Conservation (phyloP, 2,329 filamentous ascomycete genomes). For the Ramularia collo-cygni region DNA sequence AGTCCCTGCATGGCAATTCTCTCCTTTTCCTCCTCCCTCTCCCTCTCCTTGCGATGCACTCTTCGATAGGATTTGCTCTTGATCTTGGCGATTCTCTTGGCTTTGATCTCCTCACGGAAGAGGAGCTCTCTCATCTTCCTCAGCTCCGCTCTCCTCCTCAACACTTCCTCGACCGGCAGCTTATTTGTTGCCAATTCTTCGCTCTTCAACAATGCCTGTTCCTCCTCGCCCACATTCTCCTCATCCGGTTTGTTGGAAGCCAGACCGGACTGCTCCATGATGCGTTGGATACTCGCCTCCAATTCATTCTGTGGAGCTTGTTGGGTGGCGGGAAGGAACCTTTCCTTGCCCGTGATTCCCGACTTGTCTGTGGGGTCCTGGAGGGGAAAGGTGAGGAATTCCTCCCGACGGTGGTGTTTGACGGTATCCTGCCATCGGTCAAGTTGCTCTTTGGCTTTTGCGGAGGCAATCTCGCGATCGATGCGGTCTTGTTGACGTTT, state of each 20-base stretch:
- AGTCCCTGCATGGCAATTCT: conserved; percentile 50
- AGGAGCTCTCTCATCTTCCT: conserved; percentile 76
- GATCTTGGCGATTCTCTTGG: conserved; percentile 96
- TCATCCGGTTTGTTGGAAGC: conserved; percentile 38
- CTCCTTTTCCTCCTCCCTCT: conserved; percentile 52
- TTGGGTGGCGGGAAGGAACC: conserved; percentile 52
- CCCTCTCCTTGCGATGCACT: conserved; percentile 75
- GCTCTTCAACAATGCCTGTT: conserved; percentile 60
- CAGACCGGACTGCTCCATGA: conserved; percentile 83
- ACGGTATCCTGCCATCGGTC: conserved; percentile 92
- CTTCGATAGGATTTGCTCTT: conserved; percentile 94
- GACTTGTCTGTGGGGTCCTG: conserved; percentile 58
- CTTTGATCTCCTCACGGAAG: conserved; percentile 79
- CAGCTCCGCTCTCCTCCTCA: conserved; percentile 65
- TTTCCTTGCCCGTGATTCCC: conserved; percentile 54
- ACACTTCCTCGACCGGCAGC: conserved; percentile 64
- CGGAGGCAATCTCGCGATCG: conserved; percentile 74
- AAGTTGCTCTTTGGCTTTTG: conserved; percentile 86
- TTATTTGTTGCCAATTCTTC: conserved; percentile 66
- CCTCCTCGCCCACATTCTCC: conserved; percentile 48
- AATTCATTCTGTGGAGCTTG: conserved; percentile 69
- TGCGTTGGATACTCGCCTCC: conserved; percentile 77
- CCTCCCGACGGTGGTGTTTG: conserved; percentile 84
- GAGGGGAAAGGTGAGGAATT: conserved; percentile 83
- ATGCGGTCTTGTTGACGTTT: conserved; percentile 81